Base-by-base conservation (phyloP, 2,329 filamentous ascomycete species). In the Cladosporium sp. region DNA sequence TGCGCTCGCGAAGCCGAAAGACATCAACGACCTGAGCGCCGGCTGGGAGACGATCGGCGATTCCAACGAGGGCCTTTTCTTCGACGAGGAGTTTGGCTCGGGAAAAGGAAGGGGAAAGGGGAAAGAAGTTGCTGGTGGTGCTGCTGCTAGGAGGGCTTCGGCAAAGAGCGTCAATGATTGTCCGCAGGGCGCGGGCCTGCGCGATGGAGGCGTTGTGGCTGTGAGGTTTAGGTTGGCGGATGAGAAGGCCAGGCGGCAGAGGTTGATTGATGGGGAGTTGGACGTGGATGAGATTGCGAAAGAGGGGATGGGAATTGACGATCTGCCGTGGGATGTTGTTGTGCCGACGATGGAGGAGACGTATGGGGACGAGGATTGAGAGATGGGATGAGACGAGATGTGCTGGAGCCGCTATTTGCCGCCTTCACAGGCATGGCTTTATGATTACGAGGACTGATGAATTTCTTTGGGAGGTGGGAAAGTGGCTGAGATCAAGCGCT, bases 41-140 rank as follows among this genome's bases (percentile, higher is more conserved):
- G 81, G 81, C 46, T 83, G 80, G 71, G 68, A 72, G 29, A 73
- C 78, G 44, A 68, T 78, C n/a, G 70, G 70, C 2, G 69, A 69
- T 23, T 70, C 61, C 5, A 68, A 68, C 23, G 66, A 69, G 1
- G 67, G 67, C 21, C 64, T 65, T 8, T 70, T 70, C 18, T 70
- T 73, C 5, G 74, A 74, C 1, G 75, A 73, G 0, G 75, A 75
- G 7, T 68, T 65, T 8, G 79, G 68, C 11, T 33, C 52, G 3
- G 40, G 40, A 3, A 46, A 46, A n/a, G 40, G 40, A 46, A 8
- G n/a, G 2, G 74, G 73, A 18, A 80, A 81, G 59, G 79, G 78
- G 11, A 80, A 79, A 61, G 78, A 73, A 18, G 80, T 79, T 66
- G 77, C 72, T 10, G 71, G 67, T 28, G 69, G 58, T 10, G 67